A percentile compares a stretch with the other conserved stretches of the same genome.
phyloP scores from a whole-genome alignment of 31 red algal species.

The Odonthalia washingtoniensis region DNA sequence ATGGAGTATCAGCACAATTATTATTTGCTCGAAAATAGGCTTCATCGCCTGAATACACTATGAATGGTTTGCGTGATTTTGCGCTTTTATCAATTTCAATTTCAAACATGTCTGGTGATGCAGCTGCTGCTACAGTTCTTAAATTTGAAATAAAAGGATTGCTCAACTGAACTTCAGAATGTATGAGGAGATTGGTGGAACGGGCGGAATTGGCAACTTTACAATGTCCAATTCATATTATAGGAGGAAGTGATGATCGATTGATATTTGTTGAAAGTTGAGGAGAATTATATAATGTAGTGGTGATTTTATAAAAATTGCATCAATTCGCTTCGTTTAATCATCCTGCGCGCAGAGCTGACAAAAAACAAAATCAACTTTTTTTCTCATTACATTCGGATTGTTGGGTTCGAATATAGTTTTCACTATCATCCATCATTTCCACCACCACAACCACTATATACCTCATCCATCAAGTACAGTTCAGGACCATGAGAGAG shows the following conservation, averaged over 20 bases:
- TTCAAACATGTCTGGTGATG: slow-evolving; percentile 59
- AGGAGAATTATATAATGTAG: slow-evolving; percentile 45
- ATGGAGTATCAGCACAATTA: slow-evolving; percentile 64
- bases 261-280: slow-evolving; percentile 54
- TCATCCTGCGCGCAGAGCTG: no score
- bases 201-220: slow-evolving; percentile 2
- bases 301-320: no score
- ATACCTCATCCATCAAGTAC: no score
- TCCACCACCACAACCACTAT: no score
- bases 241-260: slow-evolving; percentile 63
- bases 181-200: slow-evolving; percentile 54
- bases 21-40: slow-evolving; percentile 49
- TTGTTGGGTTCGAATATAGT: no score
- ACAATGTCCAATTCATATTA: slow-evolving; percentile 58
- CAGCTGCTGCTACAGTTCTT: slow-evolving; percentile 59
- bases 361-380: no score
- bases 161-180: slow-evolving; percentile 43
- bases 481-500: no score
- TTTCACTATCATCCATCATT: no score
- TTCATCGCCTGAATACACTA: slow-evolving; percentile 39
- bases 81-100: slow-evolving; percentile 59
- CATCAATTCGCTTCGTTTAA: no score
- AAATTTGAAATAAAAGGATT: slow-evolving; percentile 6
- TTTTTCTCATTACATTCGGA: no score
- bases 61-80: slow-evolving; percentile 58